phyloP scores from a whole-genome alignment of 73 alveolate species.

The Paramecium biaurelia region DNA sequence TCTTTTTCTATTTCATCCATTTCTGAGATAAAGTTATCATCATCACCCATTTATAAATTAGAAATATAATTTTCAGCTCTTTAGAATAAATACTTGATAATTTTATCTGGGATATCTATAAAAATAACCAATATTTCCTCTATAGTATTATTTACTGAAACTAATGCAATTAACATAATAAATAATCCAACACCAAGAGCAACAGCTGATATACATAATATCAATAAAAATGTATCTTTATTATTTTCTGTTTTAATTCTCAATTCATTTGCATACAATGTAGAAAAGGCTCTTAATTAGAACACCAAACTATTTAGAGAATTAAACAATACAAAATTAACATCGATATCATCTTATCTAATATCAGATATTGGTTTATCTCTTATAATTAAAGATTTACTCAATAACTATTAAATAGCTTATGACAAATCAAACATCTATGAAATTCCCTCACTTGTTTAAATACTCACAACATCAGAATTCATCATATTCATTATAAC shows the following conservation, averaged over 20 bases:
- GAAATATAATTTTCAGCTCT: constrained; percentile 37
- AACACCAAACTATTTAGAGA: neutral
- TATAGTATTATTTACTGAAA: neutral
- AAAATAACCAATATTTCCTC: constrained; percentile 45
- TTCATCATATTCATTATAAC: neutral
- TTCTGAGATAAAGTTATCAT: constrained; percentile 43
- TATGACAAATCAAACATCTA: neutral
- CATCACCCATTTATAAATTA: constrained; percentile 61
- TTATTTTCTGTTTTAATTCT: neutral
- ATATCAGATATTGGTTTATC: neutral
- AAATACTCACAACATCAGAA: neutral
- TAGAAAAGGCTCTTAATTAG: neutral
- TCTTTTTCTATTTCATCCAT: constrained; percentile 44
- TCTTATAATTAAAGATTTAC: neutral
- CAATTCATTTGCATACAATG: neutral
- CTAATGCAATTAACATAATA: neutral
- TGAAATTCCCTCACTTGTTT: neutral
- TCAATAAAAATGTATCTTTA: neutral
- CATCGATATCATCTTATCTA: neutral
- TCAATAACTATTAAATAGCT: constrained; percentile 1
- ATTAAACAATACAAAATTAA: constrained; percentile 1
- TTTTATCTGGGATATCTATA: constrained; percentile 54
- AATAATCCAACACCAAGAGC: neutral
- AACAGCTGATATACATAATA: neutral
- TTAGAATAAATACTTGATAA: constrained; percentile 4